Evolutionary conservation across 2,329 filamentous ascomycete genomes (phyloP).

Genomic region (Phaeosphaeria sp.): DNA sequence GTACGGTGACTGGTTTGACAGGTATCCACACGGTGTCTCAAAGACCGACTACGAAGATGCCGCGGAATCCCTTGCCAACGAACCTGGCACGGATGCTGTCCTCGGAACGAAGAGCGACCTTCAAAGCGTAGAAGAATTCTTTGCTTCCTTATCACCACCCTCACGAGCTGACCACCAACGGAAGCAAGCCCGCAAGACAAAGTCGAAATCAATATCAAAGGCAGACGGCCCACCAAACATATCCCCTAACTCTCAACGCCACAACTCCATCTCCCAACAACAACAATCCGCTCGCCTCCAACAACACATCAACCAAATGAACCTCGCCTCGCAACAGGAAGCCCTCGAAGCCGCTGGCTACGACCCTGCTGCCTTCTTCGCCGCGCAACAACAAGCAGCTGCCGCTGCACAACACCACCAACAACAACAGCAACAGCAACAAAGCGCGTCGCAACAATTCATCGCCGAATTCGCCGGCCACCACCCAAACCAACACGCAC

Average conservation of each 20-base stretch:
- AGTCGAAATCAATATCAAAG: conserved; percentile 45
- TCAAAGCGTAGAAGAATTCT: conserved; percentile 95
- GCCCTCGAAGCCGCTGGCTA: conserved; percentile 33
- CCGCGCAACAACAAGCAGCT: conserved; percentile 18
- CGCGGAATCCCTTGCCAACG: conserved; percentile 69
- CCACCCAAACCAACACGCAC: conserved; percentile 49
- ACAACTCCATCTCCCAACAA: conserved; percentile 28
- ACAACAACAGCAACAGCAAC: conserved; percentile 16
- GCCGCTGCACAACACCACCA: background rate
- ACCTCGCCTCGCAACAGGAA: conserved; percentile 41
- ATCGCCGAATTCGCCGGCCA: conserved; percentile 56
- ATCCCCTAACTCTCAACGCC: conserved; percentile 24
- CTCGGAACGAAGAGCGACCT: conserved; percentile 87
- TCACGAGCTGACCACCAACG: conserved; percentile 55
- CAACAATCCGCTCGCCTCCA: conserved; percentile 33
- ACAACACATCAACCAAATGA: conserved; percentile 37
- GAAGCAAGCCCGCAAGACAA: conserved; percentile 57
- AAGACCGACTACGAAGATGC: conserved; percentile 83
- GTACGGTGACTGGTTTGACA: conserved; percentile 97
- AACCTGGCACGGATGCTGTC: conserved; percentile 84
- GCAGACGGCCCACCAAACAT: conserved; percentile 30
- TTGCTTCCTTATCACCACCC: conserved; percentile 76
- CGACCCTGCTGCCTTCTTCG: conserved; percentile 38
- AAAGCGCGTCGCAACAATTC: conserved; percentile 38
- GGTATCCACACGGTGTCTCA: conserved; percentile 90